Percentiles rank a stretch among this genome's conserved stretches.
These are phyloP conservation scores for Eruca vesicaria DNA, from an alignment of 441 rosid species.

Conservation along the genomic window DNA sequence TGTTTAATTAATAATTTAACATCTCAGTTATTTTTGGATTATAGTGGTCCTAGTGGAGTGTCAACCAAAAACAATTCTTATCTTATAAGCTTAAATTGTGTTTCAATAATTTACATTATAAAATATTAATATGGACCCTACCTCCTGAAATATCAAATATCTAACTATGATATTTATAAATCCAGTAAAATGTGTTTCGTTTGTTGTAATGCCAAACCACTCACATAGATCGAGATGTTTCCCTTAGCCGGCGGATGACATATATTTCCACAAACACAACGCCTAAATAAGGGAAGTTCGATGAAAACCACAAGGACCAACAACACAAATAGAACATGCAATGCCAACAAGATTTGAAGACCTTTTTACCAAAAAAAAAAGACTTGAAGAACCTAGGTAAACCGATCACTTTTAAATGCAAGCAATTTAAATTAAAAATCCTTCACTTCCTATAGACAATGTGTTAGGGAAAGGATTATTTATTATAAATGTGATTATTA, in stretches of 20 bases:
- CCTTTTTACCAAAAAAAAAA: no score
- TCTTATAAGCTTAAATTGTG: not conserved
- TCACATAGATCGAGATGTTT: not conserved
- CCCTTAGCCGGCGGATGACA: no score
- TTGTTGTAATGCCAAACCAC: not conserved
- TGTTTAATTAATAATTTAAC: not conserved
- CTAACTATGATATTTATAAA: constrained; percentile 7
- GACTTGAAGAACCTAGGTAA: no score
- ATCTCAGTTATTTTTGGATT: constrained; percentile 28
- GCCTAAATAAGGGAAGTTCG: no score
- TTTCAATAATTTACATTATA: not conserved
- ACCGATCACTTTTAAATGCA: not conserved
- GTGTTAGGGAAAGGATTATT: not conserved
- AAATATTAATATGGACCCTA: not conserved
- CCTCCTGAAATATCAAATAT: constrained; percentile 18
- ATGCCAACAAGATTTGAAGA: no score
- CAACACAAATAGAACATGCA: no score
- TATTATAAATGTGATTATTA: not conserved
- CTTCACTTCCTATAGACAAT: not conserved
- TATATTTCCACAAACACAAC: no score
- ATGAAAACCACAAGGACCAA: no score
- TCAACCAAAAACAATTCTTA: constrained; percentile 25
- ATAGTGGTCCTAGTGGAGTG: constrained; percentile 30
- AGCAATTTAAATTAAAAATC: not conserved
- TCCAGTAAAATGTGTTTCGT: not conserved